Base-by-base conservation (phyloP, 179 eudicot species). In the Vitellaria paradoxa region DNA sequence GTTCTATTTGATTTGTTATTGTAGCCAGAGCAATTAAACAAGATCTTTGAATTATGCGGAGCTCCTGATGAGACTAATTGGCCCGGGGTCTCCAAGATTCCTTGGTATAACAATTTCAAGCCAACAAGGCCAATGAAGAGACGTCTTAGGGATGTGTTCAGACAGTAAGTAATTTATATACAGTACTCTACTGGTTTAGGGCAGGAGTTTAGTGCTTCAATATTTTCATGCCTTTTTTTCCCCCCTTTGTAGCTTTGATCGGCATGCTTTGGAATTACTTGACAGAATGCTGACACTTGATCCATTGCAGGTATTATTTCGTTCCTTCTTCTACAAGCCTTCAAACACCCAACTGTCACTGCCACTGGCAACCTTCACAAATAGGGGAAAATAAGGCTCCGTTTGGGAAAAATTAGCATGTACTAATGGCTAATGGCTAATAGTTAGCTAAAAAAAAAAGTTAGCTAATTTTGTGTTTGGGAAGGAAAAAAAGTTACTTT, bases 11-110 rank as follows among this genome's bases (percentile, higher is more conserved):
- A 42, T 76, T 65, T 15, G 17, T 50, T 45, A 12, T 70, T 88
- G 78, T 84, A 96, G 99, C 91, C 98, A 10, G 99, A 93, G 84
- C 99, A 93, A 85, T 84, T 96, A 79, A 91, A 82, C 76, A 92
- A 89, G 86, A 96, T 96, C 70, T 93, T 93, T 77, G 98, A 96
- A 76, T 83, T 90, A 66, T 96, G 97, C 83, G 99, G 99, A 76
- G 87, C 89, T 67, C 98, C 98, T 81, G 99, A 93, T 79, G 99
- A 96, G 84, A 50, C 73, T 72, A 89, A 76, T 59, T 96, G 99
- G 99, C 99, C 98, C 21, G 99, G 98, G 72, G 98, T 96, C 72
- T 86, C 97, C 42, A 96, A 89, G 81, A 89, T 92, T 73, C 97
- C 94, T 5, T 91, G 93, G 94, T 96, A 90, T 79, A 88, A 77